Evolutionary conservation across 2,329 filamentous ascomycete species (phyloP), one percentile per base, ranked within the genome.

Genomic region (Periglandula ipomoeae): DNA sequence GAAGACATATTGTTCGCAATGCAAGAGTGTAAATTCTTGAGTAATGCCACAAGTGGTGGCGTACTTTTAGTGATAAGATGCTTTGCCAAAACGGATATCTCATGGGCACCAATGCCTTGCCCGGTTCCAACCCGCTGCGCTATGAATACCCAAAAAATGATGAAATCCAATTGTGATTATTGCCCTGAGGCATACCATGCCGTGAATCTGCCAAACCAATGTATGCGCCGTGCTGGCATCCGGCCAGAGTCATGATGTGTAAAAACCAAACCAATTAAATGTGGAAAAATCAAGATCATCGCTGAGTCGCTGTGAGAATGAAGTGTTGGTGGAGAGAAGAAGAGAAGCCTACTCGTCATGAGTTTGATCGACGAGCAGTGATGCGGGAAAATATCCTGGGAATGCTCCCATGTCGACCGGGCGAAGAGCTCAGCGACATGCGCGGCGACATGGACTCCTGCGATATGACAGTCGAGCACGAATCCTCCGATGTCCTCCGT

Each of bases 371-470:
- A 17, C 47, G 47, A 19, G 50, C 41, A 22, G 50, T 47, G 13
- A 52, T 47, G 23, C 47, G 47, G 9, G 50, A 47, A n/a, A 52
- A 47, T 5, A 52, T 49, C 26, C 44, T 49, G 23, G 50, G 50
- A 19, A 52, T 44, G 24, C 50, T 47, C 15, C 50, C 47, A n/a
- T 45, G 47, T 19, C 47, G 44, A 22, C 24, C 51, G n/a, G 50
- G 50, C 17, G 50, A 52, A 9, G 50, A 52, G 34, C 50, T 50
- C 10, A 52, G 22, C n/a, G 47, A 49, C 44, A 49, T 44, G 26
- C 48, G 50, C 23, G 27, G 34, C n/a, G 50, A 49, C 19, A 41
- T 24, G 17, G 46, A 50, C 15, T 45, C 47, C 9, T 38, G 47
- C n/a, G 50, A 52, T 5, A 42, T 20, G 4, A 40, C 32, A 2